Base-by-base conservation (phyloP, 768 basidiomycete species). In the Kwoniella shandongensis region DNA sequence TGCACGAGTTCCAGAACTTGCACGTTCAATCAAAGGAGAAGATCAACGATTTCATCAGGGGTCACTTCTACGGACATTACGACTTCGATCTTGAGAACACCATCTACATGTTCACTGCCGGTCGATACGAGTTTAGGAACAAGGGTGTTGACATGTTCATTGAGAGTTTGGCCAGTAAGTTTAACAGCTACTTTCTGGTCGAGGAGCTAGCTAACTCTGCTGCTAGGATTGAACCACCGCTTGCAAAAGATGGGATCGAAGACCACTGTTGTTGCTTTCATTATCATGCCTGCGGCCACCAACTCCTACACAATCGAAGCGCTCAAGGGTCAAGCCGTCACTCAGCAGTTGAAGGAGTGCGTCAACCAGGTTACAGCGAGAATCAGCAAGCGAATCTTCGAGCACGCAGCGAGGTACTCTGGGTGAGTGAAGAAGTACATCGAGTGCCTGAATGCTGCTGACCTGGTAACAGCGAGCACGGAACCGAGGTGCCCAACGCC, bases 91-190 rank as follows among this genome's bases (percentile, higher is more conserved):
- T 98, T 39, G 89, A 94, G 18, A 79, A 80, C 72, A 79, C 78
- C 12, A 66, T 80, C 39, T 79, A 96, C 89, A 86, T 97, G 84
- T 99, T 99, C 79, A 98, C 91, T 15, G 96, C 96, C n/a, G 96
- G 96, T 39, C 85, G 96, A 41, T 99, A 99, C 77, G 96, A 99
- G 77, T 99, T 96, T 77, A 83, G 96, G 39, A 99, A 99, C 81
- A 99, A 99, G 80, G 96, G 96, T 54, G 92, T 98, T 27, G 96
- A 99, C 75, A 96, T 99, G 94, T 99, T 97, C 76, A 94, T 99
- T 66, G 96, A 99, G 79, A 83, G 88, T 17, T 84, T 99, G 54
- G 96, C 94, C 26, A 89, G 94, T 74, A 49, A 66, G 79, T 75
- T 23, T 10, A 20, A 10, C 20, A 13, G 35, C 18, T 8, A 36